Evolutionary conservation across 495 filamentous ascomycete genomes (phyloP).

Genomic region (Trichoderma erinaceum): DNA sequence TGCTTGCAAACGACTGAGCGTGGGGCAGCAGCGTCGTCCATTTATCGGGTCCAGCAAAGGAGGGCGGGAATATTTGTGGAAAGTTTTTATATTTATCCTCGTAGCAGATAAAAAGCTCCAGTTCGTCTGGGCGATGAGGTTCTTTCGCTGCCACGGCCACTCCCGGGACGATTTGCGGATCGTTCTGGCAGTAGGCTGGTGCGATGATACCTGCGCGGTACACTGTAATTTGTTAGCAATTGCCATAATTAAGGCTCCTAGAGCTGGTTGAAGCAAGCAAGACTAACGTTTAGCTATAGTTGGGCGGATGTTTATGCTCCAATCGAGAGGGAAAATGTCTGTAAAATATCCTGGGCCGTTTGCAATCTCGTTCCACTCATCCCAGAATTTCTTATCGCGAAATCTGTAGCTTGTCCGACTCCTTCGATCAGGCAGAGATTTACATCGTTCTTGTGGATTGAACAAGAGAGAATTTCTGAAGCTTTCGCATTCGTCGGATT

Average conservation of each 20-base stretch:
- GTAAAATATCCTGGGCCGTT: slow-evolving; percentile 20
- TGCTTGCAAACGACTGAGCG: slow-evolving; percentile 27
- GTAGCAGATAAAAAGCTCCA: slow-evolving; percentile 42
- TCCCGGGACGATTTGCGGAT: slow-evolving; percentile 27
- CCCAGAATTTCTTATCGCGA: slow-evolving; percentile 33
- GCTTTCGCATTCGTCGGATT: slow-evolving; percentile 24
- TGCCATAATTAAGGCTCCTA: neutral
- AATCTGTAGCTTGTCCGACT: slow-evolving; percentile 30
- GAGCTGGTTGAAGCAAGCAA: neutral
- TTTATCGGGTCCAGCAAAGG: slow-evolving; percentile 23
- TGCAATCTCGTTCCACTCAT: slow-evolving; percentile 29
- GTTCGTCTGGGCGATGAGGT: slow-evolving; percentile 27
- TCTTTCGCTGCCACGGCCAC: slow-evolving; percentile 34
- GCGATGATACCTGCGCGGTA: slow-evolving; percentile 39
- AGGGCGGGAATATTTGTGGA: slow-evolving; percentile 18
- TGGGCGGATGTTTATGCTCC: slow-evolving; percentile 33
- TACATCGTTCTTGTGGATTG: slow-evolving; percentile 32
- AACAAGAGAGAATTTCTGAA: slow-evolving; percentile 35
- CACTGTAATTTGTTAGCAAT: slow-evolving; percentile 24
- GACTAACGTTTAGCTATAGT: slow-evolving; percentile 36
- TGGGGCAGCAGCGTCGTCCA: slow-evolving; percentile 27
- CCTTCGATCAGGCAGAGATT: slow-evolving; percentile 29
- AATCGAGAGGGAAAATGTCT: slow-evolving; percentile 30
- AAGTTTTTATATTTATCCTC: slow-evolving; percentile 18
- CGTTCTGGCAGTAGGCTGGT: slow-evolving; percentile 24